Conservation (phyloP, 345 rosid genomes). For the Orychophragmus violaceus region DNA sequence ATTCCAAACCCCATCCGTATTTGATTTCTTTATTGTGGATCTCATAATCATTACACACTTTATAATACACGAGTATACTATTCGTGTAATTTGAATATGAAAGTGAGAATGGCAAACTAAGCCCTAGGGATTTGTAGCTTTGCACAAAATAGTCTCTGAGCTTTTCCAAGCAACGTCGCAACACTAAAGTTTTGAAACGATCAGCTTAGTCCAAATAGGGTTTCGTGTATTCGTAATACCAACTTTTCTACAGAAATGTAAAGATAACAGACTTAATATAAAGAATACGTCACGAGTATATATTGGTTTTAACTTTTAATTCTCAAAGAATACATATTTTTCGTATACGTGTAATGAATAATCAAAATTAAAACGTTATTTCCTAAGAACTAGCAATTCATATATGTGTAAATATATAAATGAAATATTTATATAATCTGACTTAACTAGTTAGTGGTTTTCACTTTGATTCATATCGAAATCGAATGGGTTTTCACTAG, state of each 20-base stretch:
- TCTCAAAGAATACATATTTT: not conserved
- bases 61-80: conserved; percentile 5
- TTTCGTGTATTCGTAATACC: not conserved
- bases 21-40: conserved; percentile 19
- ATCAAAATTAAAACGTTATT: not conserved
- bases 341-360: not conserved
- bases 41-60: conserved; percentile 29
- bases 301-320: not conserved
- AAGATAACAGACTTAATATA: too few relatives aligned
- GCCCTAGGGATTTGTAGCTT: conserved; percentile 8
- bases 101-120: conserved; percentile 1
- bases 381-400: not conserved
- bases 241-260: not conserved
- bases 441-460: not conserved
- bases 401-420: too few relatives aligned
- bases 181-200: conserved; percentile 3
- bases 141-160: conserved; percentile 3
- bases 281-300: not conserved
- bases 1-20: conserved; percentile 24
- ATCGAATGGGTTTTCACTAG: not conserved
- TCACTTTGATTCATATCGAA: not conserved
- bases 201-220: not conserved
- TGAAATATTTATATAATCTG: not conserved
- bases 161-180: not conserved
- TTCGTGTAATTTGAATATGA: conserved; percentile 23